Base-by-base conservation (phyloP, 148 eudicot species). In the Simmondsia chinensis region DNA sequence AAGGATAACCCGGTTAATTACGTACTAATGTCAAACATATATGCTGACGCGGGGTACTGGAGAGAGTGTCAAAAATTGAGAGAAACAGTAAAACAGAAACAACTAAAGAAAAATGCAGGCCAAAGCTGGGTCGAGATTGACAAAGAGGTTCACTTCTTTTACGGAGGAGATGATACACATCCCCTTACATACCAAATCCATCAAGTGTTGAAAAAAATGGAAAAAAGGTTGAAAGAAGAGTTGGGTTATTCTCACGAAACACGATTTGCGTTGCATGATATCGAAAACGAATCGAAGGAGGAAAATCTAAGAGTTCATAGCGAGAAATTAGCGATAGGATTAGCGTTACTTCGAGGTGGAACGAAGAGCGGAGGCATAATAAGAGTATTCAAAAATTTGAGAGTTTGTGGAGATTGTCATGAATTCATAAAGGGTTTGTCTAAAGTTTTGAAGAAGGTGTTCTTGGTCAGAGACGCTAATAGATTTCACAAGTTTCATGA, bases 321-420 rank as follows among this genome's bases (percentile, higher is more conserved):
- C 12, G 94, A 83, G 64, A 83, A 76, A 40, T 42, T 83, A 66
- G 94, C 84, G 5, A 74, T 76, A 12, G 94, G 94, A 29, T 55
- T 83, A 31, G 87, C 87, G 20, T 59, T 83, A 48, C 59, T 80
- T 39, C 40, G 48, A 10, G 52, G 50, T 16, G 75, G 71, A 21
- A 41, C 48, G 39, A 40, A 61, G 20, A 67, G 61, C 17, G 44
- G 63, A 9, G 58, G 54, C 50, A 61, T 59, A 15, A 76, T 80
- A 5, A 47, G 79, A 28, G 52, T 83, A 55, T 83, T 76, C 71
- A 83, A 83, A 31, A 80, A 83, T 59, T 61, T 83, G 61, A 73
- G 88, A 62, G 75, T 83, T 47, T 83, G 94, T 47, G 94, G 78
- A 24, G 94, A 83, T 56, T 83, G 94, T 32, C 94, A 83, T 21